Percentiles rank a stretch among this genome's conserved stretches.
These are phyloP conservation scores for Microdochium bolleyi DNA, from an alignment of 2,329 filamentous ascomycete genomes.

Conservation along the genomic window DNA sequence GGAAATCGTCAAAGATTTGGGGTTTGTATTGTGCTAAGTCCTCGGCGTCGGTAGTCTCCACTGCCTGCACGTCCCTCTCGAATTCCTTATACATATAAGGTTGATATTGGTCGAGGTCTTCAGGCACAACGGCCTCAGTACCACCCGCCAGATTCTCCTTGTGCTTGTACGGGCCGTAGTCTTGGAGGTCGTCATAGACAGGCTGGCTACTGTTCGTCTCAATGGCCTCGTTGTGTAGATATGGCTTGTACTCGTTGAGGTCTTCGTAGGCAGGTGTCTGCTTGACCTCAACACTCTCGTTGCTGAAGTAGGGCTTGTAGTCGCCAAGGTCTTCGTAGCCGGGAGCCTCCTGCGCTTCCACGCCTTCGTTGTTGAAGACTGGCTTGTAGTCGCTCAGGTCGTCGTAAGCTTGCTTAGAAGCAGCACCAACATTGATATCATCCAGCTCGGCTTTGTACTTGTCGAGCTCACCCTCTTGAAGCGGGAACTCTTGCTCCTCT, in stretches of 20 bases:
- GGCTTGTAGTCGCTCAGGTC: conserved; percentile 15
- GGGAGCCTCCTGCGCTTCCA: conserved; percentile 5
- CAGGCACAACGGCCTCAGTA: conserved; percentile 2
- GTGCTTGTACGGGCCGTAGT: conserved; percentile 20
- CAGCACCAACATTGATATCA: not conserved
- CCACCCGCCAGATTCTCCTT: conserved; percentile 5
- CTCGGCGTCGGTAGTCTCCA: not conserved
- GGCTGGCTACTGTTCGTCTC: not conserved
- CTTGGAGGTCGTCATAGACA: conserved; percentile 28
- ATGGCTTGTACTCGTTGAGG: conserved; percentile 27
- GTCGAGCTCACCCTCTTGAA: conserved; percentile 16
- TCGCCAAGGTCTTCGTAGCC: conserved; percentile 3
- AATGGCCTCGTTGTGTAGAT: conserved; percentile 21
- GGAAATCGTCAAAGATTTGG: not conserved
- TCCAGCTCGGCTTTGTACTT: conserved; percentile 26
- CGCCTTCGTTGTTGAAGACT: conserved; percentile 12
- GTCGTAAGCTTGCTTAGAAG: conserved; percentile 18
- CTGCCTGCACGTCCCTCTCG: not conserved
- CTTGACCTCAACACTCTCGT: conserved; percentile 5
- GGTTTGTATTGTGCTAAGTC: not conserved
- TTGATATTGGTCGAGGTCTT: conserved; percentile 8
- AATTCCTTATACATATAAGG: conserved; percentile 14
- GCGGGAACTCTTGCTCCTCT: conserved; percentile 12
- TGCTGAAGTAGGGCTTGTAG: not conserved
- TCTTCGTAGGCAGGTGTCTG: conserved; percentile 23